Conservation (phyloP, 371 early-diverging fungal genomes). For the Homolaphlyctis polyrhiza region DNA sequence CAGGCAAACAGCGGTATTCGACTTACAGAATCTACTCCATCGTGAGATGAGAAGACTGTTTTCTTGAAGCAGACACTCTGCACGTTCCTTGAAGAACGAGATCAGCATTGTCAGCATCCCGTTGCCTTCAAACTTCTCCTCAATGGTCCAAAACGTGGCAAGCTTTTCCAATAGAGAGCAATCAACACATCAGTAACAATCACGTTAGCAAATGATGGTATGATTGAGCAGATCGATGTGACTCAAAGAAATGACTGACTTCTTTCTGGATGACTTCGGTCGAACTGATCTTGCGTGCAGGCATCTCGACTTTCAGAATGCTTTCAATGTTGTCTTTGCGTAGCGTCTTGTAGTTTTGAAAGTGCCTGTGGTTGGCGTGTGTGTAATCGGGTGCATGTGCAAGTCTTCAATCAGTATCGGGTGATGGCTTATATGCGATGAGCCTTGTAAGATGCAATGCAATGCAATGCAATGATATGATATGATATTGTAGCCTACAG, state of each 20-base stretch:
- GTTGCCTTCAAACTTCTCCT: slow-evolving; percentile 14
- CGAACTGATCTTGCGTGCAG: slow-evolving; percentile 11
- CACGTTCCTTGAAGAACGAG: slow-evolving; percentile 27
- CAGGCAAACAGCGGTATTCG: background rate
- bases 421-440: too few species aligned
- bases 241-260: background rate
- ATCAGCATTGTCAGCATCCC: slow-evolving; percentile 19
- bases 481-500: background rate
- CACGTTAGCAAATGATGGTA: too few species aligned
- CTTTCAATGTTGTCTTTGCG: slow-evolving; percentile 29
- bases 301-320: slow-evolving; percentile 26
- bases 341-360: slow-evolving; percentile 26
- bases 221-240: too few species aligned
- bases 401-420: too few species aligned
- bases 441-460: too few species aligned
- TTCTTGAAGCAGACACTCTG: slow-evolving; percentile 20
- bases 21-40: slow-evolving; percentile 44
- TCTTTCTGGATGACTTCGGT: slow-evolving; percentile 14
- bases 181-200: too few species aligned
- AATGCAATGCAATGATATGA: background rate
- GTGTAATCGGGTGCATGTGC: too few species aligned
- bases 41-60: slow-evolving; percentile 35
- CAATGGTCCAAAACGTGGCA: slow-evolving; percentile 38
- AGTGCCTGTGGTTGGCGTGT: slow-evolving; percentile 14
- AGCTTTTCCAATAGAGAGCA: too few species aligned